Base-by-base conservation (phyloP, 1,139 yeast species). In the Magnusiomyces fungicola region DNA sequence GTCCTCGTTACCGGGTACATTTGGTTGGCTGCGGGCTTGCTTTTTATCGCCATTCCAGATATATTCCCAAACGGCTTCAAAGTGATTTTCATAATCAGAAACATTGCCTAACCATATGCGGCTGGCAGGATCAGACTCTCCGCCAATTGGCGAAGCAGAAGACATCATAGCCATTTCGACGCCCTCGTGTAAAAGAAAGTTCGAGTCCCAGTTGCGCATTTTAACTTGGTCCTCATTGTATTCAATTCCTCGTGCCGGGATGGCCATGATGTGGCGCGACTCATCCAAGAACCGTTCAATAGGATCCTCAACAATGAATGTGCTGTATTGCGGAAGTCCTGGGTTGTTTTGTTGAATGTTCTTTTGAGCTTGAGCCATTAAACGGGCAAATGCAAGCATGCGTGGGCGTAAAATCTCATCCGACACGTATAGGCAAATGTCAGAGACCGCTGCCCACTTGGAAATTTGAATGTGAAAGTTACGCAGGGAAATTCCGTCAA, bases 141-240 rank as follows among this genome's bases (percentile, higher is more conserved):
- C 65, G 16, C 69, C 66, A 2, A 85, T 69, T 18, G 71, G 73
- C 0, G 94, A 77, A 0, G 96, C 95, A 2, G 87, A 73, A 0
- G 96, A 83, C 92, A 90, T 85, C 61, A 79, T 78, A 2, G 88
- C 73, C 53, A 89, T 83, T 64, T 89, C 96, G 10, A 85, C 72
- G 53, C 85, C 80, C 62, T 90, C 97, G 58, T 84, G 80, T 51
- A 80, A 74, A 34, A 77, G 71, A 60, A 83, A 81, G 59, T 87
- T 86, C 32, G 79, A 72, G 58, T 83, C 89, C 94, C 95, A 85
- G 57, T 80, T 75, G 52, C 74, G 72, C 38, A 65, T 60, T 22
- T 59, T 50, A 33, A 62, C 52, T 41, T 61, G 65, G 45, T 62
- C 63, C 30, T 56, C 56, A 39, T 61, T 61, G 22, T 50, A 53